Conservation (phyloP, 2,329 filamentous ascomycete genomes). For the Aureobasidium sp. region DNA sequence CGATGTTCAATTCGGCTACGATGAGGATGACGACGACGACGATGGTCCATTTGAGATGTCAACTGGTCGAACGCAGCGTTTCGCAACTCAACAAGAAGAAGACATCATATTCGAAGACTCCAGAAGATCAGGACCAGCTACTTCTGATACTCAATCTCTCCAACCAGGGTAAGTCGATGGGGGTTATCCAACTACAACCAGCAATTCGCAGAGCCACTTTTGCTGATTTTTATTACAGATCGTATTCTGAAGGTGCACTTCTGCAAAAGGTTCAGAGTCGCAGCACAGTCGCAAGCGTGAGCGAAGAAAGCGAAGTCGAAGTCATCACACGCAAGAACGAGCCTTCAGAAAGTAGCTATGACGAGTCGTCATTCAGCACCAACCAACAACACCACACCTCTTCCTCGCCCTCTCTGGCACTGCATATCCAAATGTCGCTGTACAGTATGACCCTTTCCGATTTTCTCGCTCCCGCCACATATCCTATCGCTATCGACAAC, state of each 20-base stretch:
- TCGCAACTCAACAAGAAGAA: background rate
- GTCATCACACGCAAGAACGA: slow-evolving; percentile 38
- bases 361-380: slow-evolving; percentile 17
- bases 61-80: background rate
- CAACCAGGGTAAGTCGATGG: background rate
- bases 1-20: slow-evolving; percentile 12
- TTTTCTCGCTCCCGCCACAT: slow-evolving; percentile 43
- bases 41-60: slow-evolving; percentile 1
- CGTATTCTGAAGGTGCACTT: slow-evolving; percentile 3
- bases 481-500: slow-evolving; percentile 12
- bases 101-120: slow-evolving; percentile 1
- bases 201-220: no score
- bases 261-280: slow-evolving; percentile 25
- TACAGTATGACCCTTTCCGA: slow-evolving; percentile 56
- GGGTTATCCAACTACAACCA: background rate
- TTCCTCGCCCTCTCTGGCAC: slow-evolving; percentile 34
- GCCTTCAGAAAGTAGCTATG: slow-evolving; percentile 27
- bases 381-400: background rate
- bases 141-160: slow-evolving; percentile 8
- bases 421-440: slow-evolving; percentile 63
- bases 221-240: background rate
- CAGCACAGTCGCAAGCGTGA: slow-evolving; percentile 19
- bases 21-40: slow-evolving; percentile 6
- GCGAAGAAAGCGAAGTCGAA: slow-evolving; percentile 41
- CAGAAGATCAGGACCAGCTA: background rate